A percentile compares a stretch with the other conserved stretches of the same genome.
These are phyloP conservation scores for Zalerion maritima DNA, from an alignment of 495 filamentous ascomycete species.

Conservation along the genomic window DNA sequence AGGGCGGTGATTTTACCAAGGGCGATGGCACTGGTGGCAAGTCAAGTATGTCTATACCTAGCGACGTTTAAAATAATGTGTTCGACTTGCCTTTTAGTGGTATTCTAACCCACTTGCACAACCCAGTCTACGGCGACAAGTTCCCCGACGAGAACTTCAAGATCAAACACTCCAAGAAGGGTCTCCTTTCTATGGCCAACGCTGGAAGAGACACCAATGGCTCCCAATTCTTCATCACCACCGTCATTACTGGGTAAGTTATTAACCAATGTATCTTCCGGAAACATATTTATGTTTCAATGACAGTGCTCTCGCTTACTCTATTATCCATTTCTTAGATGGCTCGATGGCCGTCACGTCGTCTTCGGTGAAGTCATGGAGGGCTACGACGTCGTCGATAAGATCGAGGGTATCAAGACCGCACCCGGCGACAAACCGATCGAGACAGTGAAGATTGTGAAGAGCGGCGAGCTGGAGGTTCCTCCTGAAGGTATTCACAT, in stretches of 20 bases:
- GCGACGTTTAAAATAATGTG: conserved; percentile 5
- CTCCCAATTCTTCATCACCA: conserved; percentile 96
- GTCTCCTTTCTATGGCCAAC: conserved; percentile 81
- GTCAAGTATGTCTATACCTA: conserved; percentile 44
- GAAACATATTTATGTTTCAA: conserved; percentile 1
- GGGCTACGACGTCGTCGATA: conserved; percentile 79
- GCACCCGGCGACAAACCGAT: conserved; percentile 56
- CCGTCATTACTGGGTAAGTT: conserved; percentile 62
- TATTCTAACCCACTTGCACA: no score
- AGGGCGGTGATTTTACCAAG: conserved; percentile 97
- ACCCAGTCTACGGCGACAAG: conserved; percentile 90
- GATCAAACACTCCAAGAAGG: conserved; percentile 62
- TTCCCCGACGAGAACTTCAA: conserved; percentile 99
- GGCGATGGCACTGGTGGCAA: conserved; percentile 94
- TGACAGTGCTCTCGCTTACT: conserved; percentile 14
- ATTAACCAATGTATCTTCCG: no score
- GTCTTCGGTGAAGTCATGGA: conserved; percentile 87
- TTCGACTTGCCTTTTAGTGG: not conserved
- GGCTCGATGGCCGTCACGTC: conserved; percentile 81
- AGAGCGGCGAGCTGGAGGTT: conserved; percentile 84
- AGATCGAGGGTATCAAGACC: conserved; percentile 72
- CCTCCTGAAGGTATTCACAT: conserved; percentile 95
- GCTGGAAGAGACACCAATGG: conserved; percentile 96
- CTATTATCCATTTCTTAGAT: conserved; percentile 29
- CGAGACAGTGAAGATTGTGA: conserved; percentile 69